Conservation (phyloP, 2,329 filamentous ascomycete genomes). For the Coniochaeta ligniaria region DNA sequence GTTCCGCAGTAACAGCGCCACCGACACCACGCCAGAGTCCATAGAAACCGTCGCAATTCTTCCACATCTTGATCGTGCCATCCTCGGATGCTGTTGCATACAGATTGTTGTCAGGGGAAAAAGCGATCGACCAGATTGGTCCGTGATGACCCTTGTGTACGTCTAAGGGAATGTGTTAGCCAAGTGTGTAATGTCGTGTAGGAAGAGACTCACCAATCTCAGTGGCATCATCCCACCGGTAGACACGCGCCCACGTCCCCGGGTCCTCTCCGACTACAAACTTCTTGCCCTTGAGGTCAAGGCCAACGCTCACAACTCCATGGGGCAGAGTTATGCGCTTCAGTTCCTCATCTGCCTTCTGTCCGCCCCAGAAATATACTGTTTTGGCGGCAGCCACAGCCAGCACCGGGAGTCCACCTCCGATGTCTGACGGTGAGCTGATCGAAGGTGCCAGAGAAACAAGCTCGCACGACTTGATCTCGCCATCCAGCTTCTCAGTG, state of each 20-base stretch:
- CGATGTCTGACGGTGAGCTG: slow-evolving; percentile 54
- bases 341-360: slow-evolving; percentile 60
- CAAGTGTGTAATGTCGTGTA: not conserved
- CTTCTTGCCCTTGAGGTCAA: slow-evolving; percentile 74
- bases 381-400: slow-evolving; percentile 92
- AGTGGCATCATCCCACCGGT: slow-evolving; percentile 75
- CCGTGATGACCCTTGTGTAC: slow-evolving; percentile 96
- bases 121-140: slow-evolving; percentile 92
- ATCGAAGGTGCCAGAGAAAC: slow-evolving; percentile 57
- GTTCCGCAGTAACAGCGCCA: slow-evolving; percentile 24
- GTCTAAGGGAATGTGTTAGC: slow-evolving; percentile 40
- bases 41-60: slow-evolving; percentile 60
- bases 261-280: slow-evolving; percentile 86
- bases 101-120: slow-evolving; percentile 90
- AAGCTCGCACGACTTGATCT: slow-evolving; percentile 89
- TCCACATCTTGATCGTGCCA: slow-evolving; percentile 91
- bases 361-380: slow-evolving; percentile 84
- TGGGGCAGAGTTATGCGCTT: slow-evolving; percentile 77
- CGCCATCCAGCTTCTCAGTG: slow-evolving; percentile 71
- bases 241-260: slow-evolving; percentile 95
- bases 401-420: slow-evolving; percentile 64
- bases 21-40: slow-evolving; percentile 55
- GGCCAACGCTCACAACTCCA: slow-evolving; percentile 82
- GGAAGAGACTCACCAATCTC: slow-evolving; percentile 56
- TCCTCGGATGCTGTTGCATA: slow-evolving; percentile 97